Conservation (phyloP, 2,329 filamentous ascomycete species). For the Onygenales sp. region DNA sequence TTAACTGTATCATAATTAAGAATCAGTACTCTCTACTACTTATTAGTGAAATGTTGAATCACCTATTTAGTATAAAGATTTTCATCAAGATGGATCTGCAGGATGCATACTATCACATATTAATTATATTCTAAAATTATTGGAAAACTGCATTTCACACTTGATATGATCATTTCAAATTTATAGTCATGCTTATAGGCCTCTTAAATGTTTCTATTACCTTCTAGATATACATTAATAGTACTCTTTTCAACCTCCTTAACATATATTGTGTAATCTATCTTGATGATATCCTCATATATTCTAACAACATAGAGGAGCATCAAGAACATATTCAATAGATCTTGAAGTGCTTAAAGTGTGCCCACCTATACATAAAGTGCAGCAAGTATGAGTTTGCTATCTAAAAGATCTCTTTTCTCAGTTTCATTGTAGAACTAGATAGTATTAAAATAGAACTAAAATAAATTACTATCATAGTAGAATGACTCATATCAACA, state of each 20-base stretch:
- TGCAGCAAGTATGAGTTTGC: slow-evolving; percentile 11
- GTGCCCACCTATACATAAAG: slow-evolving; percentile 5
- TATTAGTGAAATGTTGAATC: slow-evolving; percentile 15
- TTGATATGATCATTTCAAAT: slow-evolving; percentile 2
- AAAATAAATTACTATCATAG: slow-evolving; percentile 12
- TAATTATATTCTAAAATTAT: slow-evolving; percentile 4
- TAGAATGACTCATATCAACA: slow-evolving; percentile 14
- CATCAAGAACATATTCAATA: slow-evolving; percentile 3
- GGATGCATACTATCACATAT: slow-evolving; percentile 14
- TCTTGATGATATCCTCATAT: slow-evolving; percentile 3
- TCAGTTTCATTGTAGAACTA: slow-evolving; percentile 10
- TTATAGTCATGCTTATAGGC: background rate
- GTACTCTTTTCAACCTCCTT: background rate
- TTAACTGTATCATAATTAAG: slow-evolving; percentile 19
- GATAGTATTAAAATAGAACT: slow-evolving; percentile 12
- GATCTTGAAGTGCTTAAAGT: slow-evolving; percentile 3
- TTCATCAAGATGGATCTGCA: slow-evolving; percentile 19
- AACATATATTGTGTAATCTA: background rate
- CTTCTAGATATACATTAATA: background rate
- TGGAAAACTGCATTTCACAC: background rate
- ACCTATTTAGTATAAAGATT: slow-evolving; percentile 10
- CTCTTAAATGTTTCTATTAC: background rate
- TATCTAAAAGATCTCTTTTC: slow-evolving; percentile 6
- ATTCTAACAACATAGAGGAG: slow-evolving; percentile 1
- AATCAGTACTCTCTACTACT: slow-evolving; percentile 17